Base-by-base conservation (phyloP, 2,329 filamentous ascomycete species). In the Phialocephala subalpina region DNA sequence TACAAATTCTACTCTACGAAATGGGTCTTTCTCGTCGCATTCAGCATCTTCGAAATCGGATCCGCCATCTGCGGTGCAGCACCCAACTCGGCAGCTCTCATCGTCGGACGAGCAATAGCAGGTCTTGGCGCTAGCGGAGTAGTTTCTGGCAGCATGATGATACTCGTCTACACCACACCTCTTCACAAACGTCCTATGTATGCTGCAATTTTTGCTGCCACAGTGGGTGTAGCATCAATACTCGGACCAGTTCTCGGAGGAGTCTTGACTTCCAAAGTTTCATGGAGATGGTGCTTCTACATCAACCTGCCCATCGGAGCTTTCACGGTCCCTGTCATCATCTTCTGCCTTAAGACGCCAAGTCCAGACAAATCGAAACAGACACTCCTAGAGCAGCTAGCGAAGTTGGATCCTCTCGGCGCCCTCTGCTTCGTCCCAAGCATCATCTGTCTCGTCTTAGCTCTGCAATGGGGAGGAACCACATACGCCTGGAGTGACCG, bases 211-310 rank as follows among this genome's bases (percentile, higher is more conserved):
- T 85, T 90, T 60, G 87, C 87, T 9, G 81, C 88, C 40, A 85
- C 91, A 0, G 91, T 89, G 88, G 87, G 88, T 1, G 75, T 90
- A 22, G 88, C 89, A 2, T 84, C 83, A 25, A 84, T 84, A 0
- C 77, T 91, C 12, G 90, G 89, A 0, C 90, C 89, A 0, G 79
- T 89, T 1, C 76, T 90, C 4, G 87, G 90, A 22, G 90, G 90
- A 16, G 83, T 84, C 0, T 87, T 92, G 66, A 90, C 89, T 0
- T 81, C 86, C 62, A 80, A 82, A 25, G 82, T 86, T 3, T 82
- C 79, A n/a, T 89, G 86, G 86, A 74, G 85, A 35, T 87, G 84
- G 83, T 88, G 86, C 49, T 68, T 70, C 57, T 65, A 62, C 36
- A 70, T 68, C 82, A 76, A 85, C 59, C 85, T 62, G 6, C 58